Evolutionary conservation across 306 rosid species (phyloP).

Genomic region (Cicer arietinum): DNA sequence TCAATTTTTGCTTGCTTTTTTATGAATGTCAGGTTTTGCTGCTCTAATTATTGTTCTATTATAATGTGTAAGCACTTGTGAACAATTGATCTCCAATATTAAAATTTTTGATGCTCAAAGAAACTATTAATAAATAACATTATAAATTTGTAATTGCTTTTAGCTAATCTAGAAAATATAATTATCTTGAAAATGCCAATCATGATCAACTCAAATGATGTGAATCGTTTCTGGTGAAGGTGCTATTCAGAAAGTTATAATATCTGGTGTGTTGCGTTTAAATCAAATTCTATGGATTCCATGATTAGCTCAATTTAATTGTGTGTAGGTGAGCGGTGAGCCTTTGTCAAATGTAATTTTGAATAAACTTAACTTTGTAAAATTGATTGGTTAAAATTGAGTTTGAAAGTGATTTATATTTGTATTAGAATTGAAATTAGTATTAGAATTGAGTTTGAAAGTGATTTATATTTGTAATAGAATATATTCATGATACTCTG

Average conservation of each 20-base stretch:
- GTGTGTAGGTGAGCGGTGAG: not conserved
- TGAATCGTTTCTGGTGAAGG: conserved; percentile 4
- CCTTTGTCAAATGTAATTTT: not conserved
- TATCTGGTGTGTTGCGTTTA: conserved; percentile 14
- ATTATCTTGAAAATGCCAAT: conserved; percentile 21
- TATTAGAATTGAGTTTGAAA: conserved; percentile 18
- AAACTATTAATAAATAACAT: conserved; percentile 9
- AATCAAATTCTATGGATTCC: conserved; percentile 15
- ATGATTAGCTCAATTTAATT: conserved; percentile 7
- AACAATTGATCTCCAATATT: conserved; percentile 29
- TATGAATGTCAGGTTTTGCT: conserved; percentile 9
- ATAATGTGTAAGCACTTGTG: conserved; percentile 17
- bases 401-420: conserved; percentile 8
- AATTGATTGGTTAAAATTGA: not conserved
- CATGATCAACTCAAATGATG: conserved; percentile 13
- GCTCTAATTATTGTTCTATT: conserved; percentile 15
- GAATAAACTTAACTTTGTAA: not conserved
- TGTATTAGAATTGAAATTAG: conserved; percentile 18
- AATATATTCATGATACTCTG: conserved; percentile 13
- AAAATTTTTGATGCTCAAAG: conserved; percentile 6
- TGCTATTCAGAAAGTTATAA: conserved; percentile 12
- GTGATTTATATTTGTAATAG: conserved; percentile 7
- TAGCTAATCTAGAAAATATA: not conserved
- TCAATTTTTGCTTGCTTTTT: conserved; percentile 5
- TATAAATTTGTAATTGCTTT: conserved; percentile 25